Evolutionary conservation across 805 yeast species (phyloP).

Genomic region (Ogataea polymorpha): DNA sequence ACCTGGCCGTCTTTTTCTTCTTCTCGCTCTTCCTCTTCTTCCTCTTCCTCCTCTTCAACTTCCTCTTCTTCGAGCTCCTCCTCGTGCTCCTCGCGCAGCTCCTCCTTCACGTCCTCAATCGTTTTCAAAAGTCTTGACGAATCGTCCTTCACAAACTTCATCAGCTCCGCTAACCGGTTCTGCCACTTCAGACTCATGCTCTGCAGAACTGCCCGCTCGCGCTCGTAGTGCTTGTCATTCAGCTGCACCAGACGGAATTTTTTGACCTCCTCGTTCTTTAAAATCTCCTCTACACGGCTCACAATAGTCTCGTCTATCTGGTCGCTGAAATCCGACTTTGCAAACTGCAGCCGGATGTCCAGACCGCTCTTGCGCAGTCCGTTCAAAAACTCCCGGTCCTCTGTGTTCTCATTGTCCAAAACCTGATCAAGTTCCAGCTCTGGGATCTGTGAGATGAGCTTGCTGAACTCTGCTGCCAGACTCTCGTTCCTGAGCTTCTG

Average conservation of each 20-base stretch:
- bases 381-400: slow-evolving; percentile 12
- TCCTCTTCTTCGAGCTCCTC: slow-evolving; percentile 9
- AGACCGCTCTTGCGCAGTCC: slow-evolving; percentile 11
- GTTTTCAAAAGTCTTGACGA: slow-evolving; percentile 13
- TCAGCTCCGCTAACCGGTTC: slow-evolving; percentile 21
- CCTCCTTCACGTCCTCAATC: slow-evolving; percentile 9
- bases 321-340: slow-evolving; percentile 13
- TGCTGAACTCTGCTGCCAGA: slow-evolving; percentile 14
- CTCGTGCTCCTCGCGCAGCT: slow-evolving; percentile 16
- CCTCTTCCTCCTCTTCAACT: slow-evolving; percentile 14
- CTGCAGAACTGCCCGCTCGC: slow-evolving; percentile 21
- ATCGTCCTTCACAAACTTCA: slow-evolving; percentile 24
- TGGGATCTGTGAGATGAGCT: slow-evolving; percentile 20
- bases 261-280: slow-evolving; percentile 23
- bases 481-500: slow-evolving; percentile 19
- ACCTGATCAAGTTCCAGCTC: slow-evolving; percentile 17
- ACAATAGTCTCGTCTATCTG: slow-evolving; percentile 19
- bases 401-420: slow-evolving; percentile 7
- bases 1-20: slow-evolving; percentile 7
- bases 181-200: slow-evolving; percentile 29
- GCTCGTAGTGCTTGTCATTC: slow-evolving; percentile 26
- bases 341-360: slow-evolving; percentile 13
- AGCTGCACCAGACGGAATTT: slow-evolving; percentile 29
- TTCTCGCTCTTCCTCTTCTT: slow-evolving; percentile 9
- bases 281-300: slow-evolving; percentile 15